Conservation (phyloP, 2,329 filamentous ascomycete genomes). For the Fusarium oxysporum region DNA sequence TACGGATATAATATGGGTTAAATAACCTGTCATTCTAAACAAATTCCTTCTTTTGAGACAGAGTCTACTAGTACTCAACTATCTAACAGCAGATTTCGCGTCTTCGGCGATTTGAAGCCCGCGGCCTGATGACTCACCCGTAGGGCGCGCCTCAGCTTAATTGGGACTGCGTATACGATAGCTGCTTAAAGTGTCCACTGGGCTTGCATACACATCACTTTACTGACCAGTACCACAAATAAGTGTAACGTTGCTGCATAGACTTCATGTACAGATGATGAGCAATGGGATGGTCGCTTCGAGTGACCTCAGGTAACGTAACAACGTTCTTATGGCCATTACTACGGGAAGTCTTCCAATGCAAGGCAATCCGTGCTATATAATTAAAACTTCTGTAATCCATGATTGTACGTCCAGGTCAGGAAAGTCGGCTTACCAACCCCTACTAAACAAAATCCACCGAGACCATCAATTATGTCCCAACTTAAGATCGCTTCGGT, state of each 20-base stretch:
- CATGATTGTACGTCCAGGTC: too few species aligned
- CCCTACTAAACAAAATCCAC: too few species aligned
- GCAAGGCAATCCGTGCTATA: neutral
- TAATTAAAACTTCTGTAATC: neutral
- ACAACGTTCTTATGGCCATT: neutral
- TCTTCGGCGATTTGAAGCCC: too few species aligned
- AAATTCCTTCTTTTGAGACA: rapidly evolving
- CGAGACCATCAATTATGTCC: neutral
- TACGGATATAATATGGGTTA: rapidly evolving
- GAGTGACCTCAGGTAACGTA: neutral
- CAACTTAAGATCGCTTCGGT: neutral
- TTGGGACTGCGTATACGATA: neutral
- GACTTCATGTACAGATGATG: neutral
- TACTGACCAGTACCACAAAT: rapidly evolving
- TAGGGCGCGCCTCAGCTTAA: neutral
- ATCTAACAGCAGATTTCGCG: too few species aligned
- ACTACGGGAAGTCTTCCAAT: too few species aligned
- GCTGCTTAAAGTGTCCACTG: neutral
- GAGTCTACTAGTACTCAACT: rapidly evolving
- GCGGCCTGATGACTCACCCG: neutral
- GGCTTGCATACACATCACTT: too few species aligned
- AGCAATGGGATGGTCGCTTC: neutral
- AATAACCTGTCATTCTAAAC: neutral
- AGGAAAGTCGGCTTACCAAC: neutral
- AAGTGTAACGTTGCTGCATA: neutral